Conservation (phyloP, 2,329 filamentous ascomycete species). For the Colletotrichum liaoningense region DNA sequence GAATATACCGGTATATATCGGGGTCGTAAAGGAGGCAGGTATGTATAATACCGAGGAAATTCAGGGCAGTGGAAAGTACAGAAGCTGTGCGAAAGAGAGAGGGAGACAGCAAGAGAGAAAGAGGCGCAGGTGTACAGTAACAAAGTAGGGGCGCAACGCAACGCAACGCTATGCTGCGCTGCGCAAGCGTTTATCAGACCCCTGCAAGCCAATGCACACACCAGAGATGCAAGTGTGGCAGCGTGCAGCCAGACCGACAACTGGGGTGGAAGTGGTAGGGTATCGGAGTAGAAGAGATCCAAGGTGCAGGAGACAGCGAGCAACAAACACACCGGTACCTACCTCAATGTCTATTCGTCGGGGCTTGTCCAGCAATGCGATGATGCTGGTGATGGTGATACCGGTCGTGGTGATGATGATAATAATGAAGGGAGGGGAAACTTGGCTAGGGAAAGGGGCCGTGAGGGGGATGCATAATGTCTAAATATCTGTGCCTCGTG, state of each 20-base stretch:
- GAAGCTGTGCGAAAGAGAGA: neutral
- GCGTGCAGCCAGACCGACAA: slow-evolving; percentile 34
- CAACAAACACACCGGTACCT: slow-evolving; percentile 15
- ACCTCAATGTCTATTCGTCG: slow-evolving; percentile 28
- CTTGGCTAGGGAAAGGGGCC: neutral
- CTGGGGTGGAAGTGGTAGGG: slow-evolving; percentile 25
- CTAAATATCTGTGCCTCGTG: slow-evolving; percentile 1
- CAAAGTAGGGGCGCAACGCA: slow-evolving; percentile 8
- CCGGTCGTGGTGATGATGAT: neutral
- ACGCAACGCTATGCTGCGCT: slow-evolving; percentile 20
- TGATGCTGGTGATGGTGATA: neutral
- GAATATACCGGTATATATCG: neutral
- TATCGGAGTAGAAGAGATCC: neutral
- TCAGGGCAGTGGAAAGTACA: neutral
- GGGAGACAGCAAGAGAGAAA: neutral
- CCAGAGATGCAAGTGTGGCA: slow-evolving; percentile 31
- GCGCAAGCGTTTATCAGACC: slow-evolving; percentile 33
- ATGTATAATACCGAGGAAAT: neutral
- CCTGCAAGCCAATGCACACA: slow-evolving; percentile 34
- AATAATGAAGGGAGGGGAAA: neutral
- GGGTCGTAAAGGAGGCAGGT: neutral
- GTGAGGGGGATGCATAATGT: slow-evolving; percentile 3
- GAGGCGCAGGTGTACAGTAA: slow-evolving; percentile 9
- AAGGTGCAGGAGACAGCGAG: neutral
- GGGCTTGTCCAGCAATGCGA: neutral